A percentile compares a stretch with the other conserved stretches of the same genome.
phyloP scores from a whole-genome alignment of 768 basidiomycete genomes.

The Boletus pseudopeckii region DNA sequence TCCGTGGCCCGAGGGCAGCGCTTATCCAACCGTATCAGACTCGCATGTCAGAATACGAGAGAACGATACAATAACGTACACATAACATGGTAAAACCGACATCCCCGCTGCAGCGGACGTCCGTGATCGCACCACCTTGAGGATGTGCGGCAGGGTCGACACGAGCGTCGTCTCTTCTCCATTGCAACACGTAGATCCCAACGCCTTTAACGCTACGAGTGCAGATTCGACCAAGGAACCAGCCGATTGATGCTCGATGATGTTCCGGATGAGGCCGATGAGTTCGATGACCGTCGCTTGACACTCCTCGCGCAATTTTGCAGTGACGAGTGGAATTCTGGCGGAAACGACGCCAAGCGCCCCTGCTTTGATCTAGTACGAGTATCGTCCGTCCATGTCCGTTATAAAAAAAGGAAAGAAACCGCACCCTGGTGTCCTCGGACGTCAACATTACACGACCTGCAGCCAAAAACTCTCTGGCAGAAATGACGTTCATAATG shows the following conservation, averaged over 20 bases:
- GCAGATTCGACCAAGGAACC: constrained; percentile 42
- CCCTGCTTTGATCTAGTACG: constrained; percentile 54
- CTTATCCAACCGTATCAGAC: constrained; percentile 38
- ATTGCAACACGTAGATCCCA: constrained; percentile 53
- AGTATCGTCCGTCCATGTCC: not conserved
- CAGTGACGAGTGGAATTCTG: constrained; percentile 59
- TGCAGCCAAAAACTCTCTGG: constrained; percentile 62
- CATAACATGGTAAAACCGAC: constrained; percentile 54
- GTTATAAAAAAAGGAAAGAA: no score
- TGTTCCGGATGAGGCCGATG: constrained; percentile 44
- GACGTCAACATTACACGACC: constrained; percentile 54
- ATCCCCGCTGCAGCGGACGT: constrained; percentile 43
- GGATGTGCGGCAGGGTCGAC: constrained; percentile 53
- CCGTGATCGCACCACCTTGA: constrained; percentile 46
- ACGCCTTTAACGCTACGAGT: constrained; percentile 56
- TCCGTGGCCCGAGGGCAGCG: constrained; percentile 74
- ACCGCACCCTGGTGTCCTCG: constrained; percentile 48
- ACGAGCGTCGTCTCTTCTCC: constrained; percentile 69
- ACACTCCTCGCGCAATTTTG: constrained; percentile 50
- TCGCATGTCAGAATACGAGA: not conserved
- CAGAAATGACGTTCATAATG: constrained; percentile 63
- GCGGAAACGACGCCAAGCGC: constrained; percentile 69
- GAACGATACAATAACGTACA: constrained; percentile 41
- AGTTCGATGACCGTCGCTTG: constrained; percentile 51
- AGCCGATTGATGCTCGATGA: constrained; percentile 44